Conservation (phyloP, 208 protist genomes). For the Pavlovales sp. region DNA sequence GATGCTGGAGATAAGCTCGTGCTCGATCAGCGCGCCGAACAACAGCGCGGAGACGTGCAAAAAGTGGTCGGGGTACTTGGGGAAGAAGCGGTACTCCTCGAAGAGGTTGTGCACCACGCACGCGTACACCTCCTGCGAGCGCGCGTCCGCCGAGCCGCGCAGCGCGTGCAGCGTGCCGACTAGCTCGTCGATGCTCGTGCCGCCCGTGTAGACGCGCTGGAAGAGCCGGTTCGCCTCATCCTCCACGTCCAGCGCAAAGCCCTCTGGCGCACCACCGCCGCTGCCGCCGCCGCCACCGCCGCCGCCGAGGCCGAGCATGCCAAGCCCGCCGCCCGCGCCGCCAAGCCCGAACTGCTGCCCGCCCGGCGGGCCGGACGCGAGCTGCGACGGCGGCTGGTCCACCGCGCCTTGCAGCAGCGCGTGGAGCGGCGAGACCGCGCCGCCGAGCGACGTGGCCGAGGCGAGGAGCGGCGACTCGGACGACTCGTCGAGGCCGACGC, state of each 20-base stretch:
- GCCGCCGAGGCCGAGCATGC: not conserved
- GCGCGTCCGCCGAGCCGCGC: not conserved
- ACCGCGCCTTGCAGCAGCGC: too few relatives aligned
- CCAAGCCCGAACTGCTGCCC: too few relatives aligned
- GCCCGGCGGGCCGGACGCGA: not conserved
- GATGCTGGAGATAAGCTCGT: constrained; percentile 67
- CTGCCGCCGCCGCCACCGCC: not conserved
- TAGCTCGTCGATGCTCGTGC: constrained; percentile 63
- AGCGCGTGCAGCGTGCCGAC: not conserved
- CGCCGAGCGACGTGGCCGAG: too few relatives aligned
- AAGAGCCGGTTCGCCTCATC: constrained; percentile 70
- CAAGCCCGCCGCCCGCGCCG: not conserved
- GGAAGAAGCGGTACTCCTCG: constrained; percentile 79
- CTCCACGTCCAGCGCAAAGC: constrained; percentile 64
- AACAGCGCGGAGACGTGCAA: constrained; percentile 72
- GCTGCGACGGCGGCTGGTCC: not conserved
- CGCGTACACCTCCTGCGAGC: constrained; percentile 70
- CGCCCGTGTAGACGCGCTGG: constrained; percentile 67
- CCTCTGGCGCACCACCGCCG: not conserved
- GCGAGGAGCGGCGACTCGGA: too few relatives aligned
- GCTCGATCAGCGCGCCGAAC: constrained; percentile 74
- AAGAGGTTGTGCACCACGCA: constrained; percentile 84
- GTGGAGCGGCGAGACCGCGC: too few relatives aligned
- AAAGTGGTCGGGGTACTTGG: constrained; percentile 75
- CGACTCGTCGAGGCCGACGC: too few relatives aligned